Evolutionary conservation across 208 protist genomes (phyloP).

Genomic region (Crithidia fasciculata): DNA sequence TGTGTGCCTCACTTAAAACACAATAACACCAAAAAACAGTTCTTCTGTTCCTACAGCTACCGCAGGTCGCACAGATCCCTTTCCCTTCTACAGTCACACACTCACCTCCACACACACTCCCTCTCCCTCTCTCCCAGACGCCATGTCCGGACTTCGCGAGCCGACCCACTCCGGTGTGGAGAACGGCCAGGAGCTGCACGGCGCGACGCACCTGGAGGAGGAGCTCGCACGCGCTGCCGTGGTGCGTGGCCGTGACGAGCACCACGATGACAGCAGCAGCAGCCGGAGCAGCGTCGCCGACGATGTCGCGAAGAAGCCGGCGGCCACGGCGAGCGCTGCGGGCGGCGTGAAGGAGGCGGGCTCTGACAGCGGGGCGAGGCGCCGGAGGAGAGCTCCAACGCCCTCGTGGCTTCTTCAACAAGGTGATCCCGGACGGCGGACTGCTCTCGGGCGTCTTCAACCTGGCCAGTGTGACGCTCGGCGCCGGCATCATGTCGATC

Average conservation of each 20-base stretch:
- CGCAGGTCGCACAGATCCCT: neutral
- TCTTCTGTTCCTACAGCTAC: no score
- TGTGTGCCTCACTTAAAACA: no score
- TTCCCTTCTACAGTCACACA: neutral
- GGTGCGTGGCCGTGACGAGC: no score
- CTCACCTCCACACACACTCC: no score
- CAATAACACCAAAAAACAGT: no score
- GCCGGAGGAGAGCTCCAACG: no score
- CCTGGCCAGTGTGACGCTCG: constrained; percentile 61
- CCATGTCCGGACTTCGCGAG: neutral
- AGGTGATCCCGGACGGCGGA: constrained; percentile 64
- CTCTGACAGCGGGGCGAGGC: no score
- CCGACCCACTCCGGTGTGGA: neutral
- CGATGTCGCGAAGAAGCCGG: no score
- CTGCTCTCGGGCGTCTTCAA: constrained; percentile 62
- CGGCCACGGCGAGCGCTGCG: no score
- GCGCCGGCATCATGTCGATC: constrained; percentile 74
- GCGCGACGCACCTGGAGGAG: neutral
- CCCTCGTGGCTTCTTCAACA: constrained; percentile 47
- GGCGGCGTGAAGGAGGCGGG: no score
- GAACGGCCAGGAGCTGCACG: neutral
- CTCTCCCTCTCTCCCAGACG: neutral
- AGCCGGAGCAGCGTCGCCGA: no score
- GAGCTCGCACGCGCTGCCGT: neutral
- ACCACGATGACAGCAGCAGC: no score